Percentiles rank a stretch among this genome's conserved stretches.
Evolutionary conservation across 208 protist species (phyloP).

Genomic region (Leishmania braziliensis): DNA sequence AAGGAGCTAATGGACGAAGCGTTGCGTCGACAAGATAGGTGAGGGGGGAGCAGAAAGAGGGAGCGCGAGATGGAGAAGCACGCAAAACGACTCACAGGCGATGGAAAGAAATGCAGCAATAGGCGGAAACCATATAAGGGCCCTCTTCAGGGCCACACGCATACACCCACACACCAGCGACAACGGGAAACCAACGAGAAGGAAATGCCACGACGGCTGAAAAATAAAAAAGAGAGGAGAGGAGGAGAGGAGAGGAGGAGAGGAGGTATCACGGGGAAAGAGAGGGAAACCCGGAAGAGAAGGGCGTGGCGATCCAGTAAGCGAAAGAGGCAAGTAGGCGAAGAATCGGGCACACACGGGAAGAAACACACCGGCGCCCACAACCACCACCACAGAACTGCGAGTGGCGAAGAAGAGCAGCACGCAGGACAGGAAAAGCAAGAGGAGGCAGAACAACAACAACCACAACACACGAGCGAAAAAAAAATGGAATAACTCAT

Average conservation of each 20-base stretch:
- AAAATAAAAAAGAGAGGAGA: neutral
- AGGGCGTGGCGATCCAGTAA: neutral
- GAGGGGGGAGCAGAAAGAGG: neutral
- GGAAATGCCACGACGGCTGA: too few species aligned
- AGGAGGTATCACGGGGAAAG: neutral
- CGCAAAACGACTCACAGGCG: neutral
- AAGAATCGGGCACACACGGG: neutral
- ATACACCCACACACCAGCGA: neutral
- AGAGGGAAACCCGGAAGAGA: neutral
- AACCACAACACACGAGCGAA: conserved; percentile 6
- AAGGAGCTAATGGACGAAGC: too few species aligned
- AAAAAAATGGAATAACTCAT: neutral
- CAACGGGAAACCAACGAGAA: neutral
- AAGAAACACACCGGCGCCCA: neutral
- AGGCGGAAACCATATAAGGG: neutral
- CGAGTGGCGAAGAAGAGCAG: neutral
- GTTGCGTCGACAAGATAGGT: too few species aligned
- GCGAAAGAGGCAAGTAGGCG: neutral
- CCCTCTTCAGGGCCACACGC: neutral
- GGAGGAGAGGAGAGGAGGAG: neutral
- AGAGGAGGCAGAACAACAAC: conserved; percentile 15
- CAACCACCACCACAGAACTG: neutral
- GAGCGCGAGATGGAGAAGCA: neutral
- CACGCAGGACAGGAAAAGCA: conserved; percentile 16
- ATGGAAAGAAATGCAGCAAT: neutral